Conservation (phyloP, 805 yeast species). For the Priceomyces fermenticarens region DNA sequence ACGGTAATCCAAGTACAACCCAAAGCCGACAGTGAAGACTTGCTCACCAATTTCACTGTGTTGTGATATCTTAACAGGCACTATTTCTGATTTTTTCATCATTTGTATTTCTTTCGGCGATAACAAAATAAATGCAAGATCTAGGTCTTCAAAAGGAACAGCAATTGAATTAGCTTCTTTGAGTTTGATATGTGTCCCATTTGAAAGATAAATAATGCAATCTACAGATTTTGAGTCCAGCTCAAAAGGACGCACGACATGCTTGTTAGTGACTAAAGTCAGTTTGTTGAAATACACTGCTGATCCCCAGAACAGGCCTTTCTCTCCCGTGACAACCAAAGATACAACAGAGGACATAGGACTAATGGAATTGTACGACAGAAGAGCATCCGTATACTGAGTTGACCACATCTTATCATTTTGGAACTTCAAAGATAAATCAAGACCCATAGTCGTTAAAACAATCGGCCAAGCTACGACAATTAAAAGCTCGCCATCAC, state of each 20-base stretch:
- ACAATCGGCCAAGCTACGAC: conserved; percentile 27
- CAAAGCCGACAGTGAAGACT: conserved; percentile 37
- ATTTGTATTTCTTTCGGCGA: conserved; percentile 6
- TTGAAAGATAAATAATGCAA: conserved; percentile 6
- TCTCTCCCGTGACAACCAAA: conserved; percentile 8
- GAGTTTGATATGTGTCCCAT: conserved; percentile 3
- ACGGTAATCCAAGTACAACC: conserved; percentile 28
- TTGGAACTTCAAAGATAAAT: not conserved
- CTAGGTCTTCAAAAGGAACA: conserved; percentile 31
- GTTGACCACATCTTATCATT: not conserved
- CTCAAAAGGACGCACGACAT: conserved; percentile 29
- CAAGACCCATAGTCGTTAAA: conserved; percentile 3
- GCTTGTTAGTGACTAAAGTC: conserved; percentile 40
- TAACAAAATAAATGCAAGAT: conserved; percentile 35
- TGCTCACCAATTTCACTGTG: conserved; percentile 14
- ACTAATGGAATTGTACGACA: not conserved
- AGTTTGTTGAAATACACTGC: conserved; percentile 30
- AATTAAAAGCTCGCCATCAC: conserved; percentile 43
- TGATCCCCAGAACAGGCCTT: conserved; percentile 40
- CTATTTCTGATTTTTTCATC: not conserved
- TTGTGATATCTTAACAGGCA: conserved; percentile 6
- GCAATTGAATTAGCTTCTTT: conserved; percentile 18
- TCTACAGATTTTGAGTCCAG: not conserved
- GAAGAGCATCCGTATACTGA: not conserved
- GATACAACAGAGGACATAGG: conserved; percentile 15